Percentiles rank a stretch among this genome's conserved stretches.
Evolutionary conservation across 768 basidiomycete genomes (phyloP).

Genomic region (Leccinum sublutescens): DNA sequence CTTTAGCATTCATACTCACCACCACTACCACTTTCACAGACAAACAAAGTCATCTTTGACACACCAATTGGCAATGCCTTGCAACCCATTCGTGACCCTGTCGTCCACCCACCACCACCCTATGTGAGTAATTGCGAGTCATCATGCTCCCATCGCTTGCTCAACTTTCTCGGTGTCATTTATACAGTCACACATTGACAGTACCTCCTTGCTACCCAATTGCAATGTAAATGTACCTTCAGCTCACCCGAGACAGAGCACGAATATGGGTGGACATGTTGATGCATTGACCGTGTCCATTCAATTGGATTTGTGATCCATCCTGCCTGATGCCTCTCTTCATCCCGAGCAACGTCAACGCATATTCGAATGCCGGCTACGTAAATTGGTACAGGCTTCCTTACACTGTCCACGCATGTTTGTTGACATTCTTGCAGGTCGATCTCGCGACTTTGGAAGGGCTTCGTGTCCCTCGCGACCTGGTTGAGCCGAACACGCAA

Average conservation of each 20-base stretch:
- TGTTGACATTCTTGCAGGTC: not conserved
- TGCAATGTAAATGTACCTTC: not conserved
- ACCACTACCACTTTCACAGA: not conserved
- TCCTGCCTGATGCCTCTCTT: not conserved
- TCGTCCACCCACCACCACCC: not conserved
- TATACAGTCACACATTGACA: not conserved
- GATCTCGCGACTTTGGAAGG: not conserved
- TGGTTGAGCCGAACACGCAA: not conserved
- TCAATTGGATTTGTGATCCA: not conserved
- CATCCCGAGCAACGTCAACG: not conserved
- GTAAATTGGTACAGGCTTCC: not conserved
- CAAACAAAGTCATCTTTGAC: not conserved
- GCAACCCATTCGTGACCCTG: not conserved
- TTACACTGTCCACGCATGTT: no score
- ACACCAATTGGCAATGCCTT: not conserved
- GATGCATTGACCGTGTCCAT: not conserved
- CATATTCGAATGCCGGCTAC: not conserved
- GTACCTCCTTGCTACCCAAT: not conserved
- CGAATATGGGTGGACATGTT: not conserved
- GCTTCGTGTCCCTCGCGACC: not conserved
- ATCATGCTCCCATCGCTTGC: not conserved
- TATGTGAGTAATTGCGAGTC: not conserved
- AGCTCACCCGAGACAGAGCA: not conserved
- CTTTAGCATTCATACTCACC: not conserved
- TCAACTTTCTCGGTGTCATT: not conserved